A percentile compares a stretch with the other conserved stretches of the same genome.
Evolutionary conservation across 2,329 filamentous ascomycete species (phyloP).

Genomic region (Fusarium tricinctum): DNA sequence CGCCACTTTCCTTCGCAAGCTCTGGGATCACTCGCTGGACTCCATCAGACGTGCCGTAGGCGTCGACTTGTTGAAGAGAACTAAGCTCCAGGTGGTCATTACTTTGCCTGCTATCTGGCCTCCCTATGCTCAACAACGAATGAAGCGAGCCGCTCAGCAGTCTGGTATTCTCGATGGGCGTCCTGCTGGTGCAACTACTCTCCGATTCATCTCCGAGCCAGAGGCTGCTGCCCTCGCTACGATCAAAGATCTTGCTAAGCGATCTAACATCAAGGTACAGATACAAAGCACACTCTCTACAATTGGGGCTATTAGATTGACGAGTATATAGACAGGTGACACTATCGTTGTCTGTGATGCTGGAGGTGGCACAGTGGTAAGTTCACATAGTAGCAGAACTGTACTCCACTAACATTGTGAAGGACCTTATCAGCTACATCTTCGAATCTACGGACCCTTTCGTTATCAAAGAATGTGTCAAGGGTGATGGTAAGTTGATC

Average conservation of each 20-base stretch:
- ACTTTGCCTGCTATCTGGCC: conserved; percentile 64
- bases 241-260: conserved; percentile 48
- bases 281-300: no score
- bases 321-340: conserved; percentile 18
- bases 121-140: conserved; percentile 53
- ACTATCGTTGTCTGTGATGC: conserved; percentile 56
- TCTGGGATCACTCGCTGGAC: conserved; percentile 53
- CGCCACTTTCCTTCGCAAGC: conserved; percentile 49
- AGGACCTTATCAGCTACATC: conserved; percentile 61
- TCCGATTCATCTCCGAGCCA: conserved; percentile 59
- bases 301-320: not conserved
- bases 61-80: conserved; percentile 31
- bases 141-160: conserved; percentile 52
- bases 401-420: fast-evolving
- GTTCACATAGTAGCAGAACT: not conserved
- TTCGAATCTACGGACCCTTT: conserved; percentile 47
- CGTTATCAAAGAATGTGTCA: conserved; percentile 54
- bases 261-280: conserved; percentile 41
- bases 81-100: conserved; percentile 55
- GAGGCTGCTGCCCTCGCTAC: conserved; percentile 61
- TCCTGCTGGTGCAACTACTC: conserved; percentile 47
- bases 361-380: conserved; percentile 56
- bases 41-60: conserved; percentile 47
- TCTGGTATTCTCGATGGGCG: conserved; percentile 56
- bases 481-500: conserved; percentile 53